Conservation (phyloP, 768 basidiomycete genomes). For the Asterophora lycoperdoides region DNA sequence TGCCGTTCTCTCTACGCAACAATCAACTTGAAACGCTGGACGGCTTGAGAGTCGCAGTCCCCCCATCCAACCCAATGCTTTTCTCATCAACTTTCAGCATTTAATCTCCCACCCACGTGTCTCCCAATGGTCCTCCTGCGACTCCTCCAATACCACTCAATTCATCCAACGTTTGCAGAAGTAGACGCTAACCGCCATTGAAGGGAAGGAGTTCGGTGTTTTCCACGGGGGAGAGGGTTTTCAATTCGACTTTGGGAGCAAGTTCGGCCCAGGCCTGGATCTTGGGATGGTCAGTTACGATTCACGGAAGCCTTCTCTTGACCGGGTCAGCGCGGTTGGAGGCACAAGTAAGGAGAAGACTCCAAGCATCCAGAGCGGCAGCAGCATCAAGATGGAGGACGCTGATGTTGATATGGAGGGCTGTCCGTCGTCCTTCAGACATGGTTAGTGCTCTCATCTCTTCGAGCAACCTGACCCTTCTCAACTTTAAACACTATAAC, state of each 20-base stretch:
- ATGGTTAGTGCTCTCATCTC: slow-evolving; percentile 54
- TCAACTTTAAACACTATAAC: slow-evolving; percentile 50
- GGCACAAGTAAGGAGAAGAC: slow-evolving; percentile 7
- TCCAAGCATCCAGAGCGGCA: slow-evolving; percentile 24
- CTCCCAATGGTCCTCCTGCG: too few relatives aligned
- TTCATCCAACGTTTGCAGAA: slow-evolving; percentile 46
- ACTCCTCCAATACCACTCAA: too few relatives aligned
- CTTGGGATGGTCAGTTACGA: slow-evolving; percentile 18
- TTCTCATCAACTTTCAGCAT: too few relatives aligned
- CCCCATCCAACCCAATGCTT: too few relatives aligned
- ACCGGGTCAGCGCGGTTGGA: neutral
- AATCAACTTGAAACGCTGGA: too few relatives aligned
- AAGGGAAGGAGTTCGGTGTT: slow-evolving; percentile 32
- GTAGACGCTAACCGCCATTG: slow-evolving; percentile 23
- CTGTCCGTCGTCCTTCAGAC: slow-evolving; percentile 86
- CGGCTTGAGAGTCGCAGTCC: too few relatives aligned
- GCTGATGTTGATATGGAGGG: slow-evolving; percentile 65
- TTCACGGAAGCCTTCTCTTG: slow-evolving; percentile 5
- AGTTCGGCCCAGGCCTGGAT: slow-evolving; percentile 39
- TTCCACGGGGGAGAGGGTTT: slow-evolving; percentile 23
- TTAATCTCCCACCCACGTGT: too few relatives aligned
- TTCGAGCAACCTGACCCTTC: slow-evolving; percentile 7
- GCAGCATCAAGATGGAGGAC: slow-evolving; percentile 36
- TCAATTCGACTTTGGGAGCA: slow-evolving; percentile 46
- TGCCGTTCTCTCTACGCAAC: too few relatives aligned